Conservation (phyloP, 805 yeast genomes). For the Candida rishiriensis region DNA sequence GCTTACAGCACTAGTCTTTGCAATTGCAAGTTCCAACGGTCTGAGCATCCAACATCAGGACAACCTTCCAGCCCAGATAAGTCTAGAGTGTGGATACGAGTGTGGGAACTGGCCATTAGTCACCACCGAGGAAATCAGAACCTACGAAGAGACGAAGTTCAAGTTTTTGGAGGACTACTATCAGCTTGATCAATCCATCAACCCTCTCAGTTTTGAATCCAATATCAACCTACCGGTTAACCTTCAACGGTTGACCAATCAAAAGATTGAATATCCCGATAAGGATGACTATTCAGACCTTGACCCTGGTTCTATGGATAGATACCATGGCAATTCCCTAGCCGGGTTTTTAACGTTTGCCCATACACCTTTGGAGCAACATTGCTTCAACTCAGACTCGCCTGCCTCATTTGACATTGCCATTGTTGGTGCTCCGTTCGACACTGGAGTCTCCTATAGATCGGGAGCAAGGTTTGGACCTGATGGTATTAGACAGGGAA, state of each 20-base stretch:
- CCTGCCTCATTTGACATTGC: constrained; percentile 38
- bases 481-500: constrained; percentile 41
- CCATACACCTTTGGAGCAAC: constrained; percentile 13
- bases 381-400: constrained; percentile 13
- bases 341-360: constrained; percentile 17
- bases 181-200: constrained; percentile 7
- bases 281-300: constrained; percentile 20
- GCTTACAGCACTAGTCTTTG: too few species aligned
- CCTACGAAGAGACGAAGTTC: constrained; percentile 12
- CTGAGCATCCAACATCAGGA: too few species aligned
- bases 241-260: constrained; percentile 4
- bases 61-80: too few species aligned
- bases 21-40: too few species aligned
- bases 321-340: constrained; percentile 19
- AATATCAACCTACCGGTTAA: constrained; percentile 8
- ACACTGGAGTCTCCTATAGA: constrained; percentile 47
- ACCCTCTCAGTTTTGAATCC: constrained; percentile 4
- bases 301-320: constrained; percentile 16
- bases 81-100: too few species aligned
- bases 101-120: not conserved
- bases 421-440: constrained; percentile 53
- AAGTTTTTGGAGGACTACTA: constrained; percentile 18
- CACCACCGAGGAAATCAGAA: constrained; percentile 1
- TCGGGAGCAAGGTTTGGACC: constrained; percentile 59
- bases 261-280: constrained; percentile 11